Evolutionary conservation across 2,329 filamentous ascomycete species (phyloP), one percentile per base, ranked within the genome.

Genomic region (Penicillium sp.): DNA sequence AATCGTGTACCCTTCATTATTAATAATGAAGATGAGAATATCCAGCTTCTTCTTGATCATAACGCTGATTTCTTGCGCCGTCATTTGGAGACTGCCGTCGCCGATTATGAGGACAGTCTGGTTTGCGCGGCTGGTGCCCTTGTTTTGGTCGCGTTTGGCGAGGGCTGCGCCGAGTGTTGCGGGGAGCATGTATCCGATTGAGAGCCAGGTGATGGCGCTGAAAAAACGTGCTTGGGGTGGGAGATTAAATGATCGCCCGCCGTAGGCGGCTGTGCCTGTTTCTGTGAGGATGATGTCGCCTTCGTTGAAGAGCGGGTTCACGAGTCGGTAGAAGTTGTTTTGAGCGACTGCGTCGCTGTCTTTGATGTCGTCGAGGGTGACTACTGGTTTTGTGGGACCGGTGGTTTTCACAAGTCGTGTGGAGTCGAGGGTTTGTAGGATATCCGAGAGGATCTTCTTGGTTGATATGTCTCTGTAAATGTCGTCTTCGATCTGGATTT

Each of bases 381-480:
- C 11, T 30, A 48, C 36, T 23, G 30, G 23, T 27, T 54, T 52
- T 1, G 45, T 28, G 4, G 48, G 51, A 4, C 32, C 45, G 42
- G 66, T 60, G 8, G 77, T 72, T n/a, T 64, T 64, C 1, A 78
- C 75, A 3, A 73, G 70, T 2, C 73, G 64, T 29, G 73, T 62
- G 18, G 74, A 67, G 32, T 74, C 75, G 34, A 90, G 71, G 27
- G 73, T 71, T 8, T 79, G 65, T 18, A 81, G 74, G 14, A 94
- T 62, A 59, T 85, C 85, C 43, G 73, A 74, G 22, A 95, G 72
- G 12, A 94, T 84, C 33, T 83, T 81, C 42, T 80, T 80, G 81
- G 92, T 89, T 42, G 79, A 74, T 6, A 92, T 74, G 31, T 80
- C 79, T 0, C 84, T 83, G 59, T 90, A 93, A 50, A 84, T 79